phyloP scores from a whole-genome alignment of 208 protist genomes.

The Leishmania turanica region DNA sequence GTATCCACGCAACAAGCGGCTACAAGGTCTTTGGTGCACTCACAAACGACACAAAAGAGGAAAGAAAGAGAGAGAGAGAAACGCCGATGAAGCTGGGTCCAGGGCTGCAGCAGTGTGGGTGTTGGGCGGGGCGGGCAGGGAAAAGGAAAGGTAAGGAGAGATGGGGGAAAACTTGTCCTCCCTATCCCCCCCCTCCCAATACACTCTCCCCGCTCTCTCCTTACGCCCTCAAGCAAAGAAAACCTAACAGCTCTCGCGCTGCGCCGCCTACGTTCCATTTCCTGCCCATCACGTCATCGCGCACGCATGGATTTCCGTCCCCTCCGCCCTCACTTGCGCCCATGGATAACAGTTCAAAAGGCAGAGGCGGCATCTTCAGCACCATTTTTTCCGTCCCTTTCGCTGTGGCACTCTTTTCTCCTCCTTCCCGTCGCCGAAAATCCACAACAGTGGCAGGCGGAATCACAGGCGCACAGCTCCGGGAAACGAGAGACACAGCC shows the following conservation, averaged over 20 bases:
- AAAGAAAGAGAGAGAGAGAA: not conserved
- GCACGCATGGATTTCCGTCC: not conserved
- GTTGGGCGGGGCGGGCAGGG: not conserved
- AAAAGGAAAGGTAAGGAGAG: not conserved
- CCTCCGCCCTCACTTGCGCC: not conserved
- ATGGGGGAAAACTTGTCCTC: not conserved
- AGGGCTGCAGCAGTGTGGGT: not conserved
- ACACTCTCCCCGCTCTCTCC: not conserved
- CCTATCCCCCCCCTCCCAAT: not conserved
- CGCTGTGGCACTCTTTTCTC: not conserved
- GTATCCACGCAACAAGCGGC: not conserved
- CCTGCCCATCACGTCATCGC: not conserved
- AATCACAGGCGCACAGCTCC: not conserved
- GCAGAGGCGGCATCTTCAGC: not conserved
- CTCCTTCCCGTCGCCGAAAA: not conserved
- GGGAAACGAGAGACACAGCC: not conserved
- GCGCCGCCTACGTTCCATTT: not conserved
- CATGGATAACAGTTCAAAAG: not conserved
- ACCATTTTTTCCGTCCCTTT: not conserved
- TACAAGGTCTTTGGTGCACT: not conserved
- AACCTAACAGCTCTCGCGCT: not conserved
- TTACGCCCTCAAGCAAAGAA: not conserved
- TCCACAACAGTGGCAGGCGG: not conserved
- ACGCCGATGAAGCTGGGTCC: not conserved
- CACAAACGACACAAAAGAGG: not conserved